phyloP scores from a whole-genome alignment of 2,329 filamentous ascomycete species.

The Scolecobasidium constrictum region DNA sequence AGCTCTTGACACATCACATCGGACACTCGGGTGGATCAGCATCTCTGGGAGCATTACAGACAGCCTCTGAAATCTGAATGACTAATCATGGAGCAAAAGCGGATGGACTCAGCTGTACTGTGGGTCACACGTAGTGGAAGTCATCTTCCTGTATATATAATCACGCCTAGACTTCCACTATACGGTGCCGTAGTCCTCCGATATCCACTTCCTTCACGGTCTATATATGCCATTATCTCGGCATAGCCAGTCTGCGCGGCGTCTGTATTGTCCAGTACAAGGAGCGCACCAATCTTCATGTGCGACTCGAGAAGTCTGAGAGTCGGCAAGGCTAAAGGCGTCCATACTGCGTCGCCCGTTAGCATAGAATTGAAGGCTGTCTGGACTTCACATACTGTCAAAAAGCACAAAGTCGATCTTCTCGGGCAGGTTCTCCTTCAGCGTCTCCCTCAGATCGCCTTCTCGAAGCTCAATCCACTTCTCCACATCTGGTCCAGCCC shows the following conservation, averaged over 20 bases:
- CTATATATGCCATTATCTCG: background rate
- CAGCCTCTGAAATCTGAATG: no score
- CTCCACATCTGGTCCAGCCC: constrained; percentile 38
- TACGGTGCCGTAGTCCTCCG: background rate
- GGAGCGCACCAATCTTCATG: background rate
- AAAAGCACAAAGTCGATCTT: constrained; percentile 33
- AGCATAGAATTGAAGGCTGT: background rate
- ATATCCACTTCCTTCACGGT: background rate
- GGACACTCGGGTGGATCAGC: no score
- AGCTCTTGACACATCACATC: no score
- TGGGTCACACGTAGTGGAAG: no score
- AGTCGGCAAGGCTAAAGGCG: background rate
- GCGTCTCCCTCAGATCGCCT: constrained; percentile 46
- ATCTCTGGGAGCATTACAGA: no score
- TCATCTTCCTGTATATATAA: background rate
- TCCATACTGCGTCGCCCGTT: background rate
- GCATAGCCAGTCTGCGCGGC: background rate
- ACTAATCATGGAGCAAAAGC: no score
- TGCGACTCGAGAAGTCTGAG: background rate
- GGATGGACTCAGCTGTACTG: no score
- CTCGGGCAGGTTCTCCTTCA: constrained; percentile 38
- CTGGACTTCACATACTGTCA: background rate
- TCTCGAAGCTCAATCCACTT: constrained; percentile 44
- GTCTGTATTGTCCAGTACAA: background rate
- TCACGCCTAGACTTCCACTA: background rate